Evolutionary conservation across 805 yeast species (phyloP).

Genomic region (Metschnikowia corniflorae): DNA sequence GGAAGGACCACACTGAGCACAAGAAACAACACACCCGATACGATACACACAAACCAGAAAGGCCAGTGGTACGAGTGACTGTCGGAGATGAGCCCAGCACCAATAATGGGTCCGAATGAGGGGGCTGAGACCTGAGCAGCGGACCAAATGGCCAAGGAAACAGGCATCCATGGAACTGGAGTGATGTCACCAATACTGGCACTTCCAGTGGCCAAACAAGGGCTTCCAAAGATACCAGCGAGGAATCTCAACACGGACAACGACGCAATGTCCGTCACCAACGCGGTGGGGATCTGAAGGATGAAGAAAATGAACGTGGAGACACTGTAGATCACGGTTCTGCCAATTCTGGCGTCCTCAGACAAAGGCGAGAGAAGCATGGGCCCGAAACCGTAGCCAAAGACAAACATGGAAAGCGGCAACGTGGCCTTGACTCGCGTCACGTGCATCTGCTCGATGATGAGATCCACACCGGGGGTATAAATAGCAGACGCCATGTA

Average conservation of each 20-base stretch:
- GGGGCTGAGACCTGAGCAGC: constrained; percentile 54
- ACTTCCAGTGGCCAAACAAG: constrained; percentile 57
- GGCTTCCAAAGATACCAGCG: constrained; percentile 53
- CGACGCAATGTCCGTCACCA: constrained; percentile 46
- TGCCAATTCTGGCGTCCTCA: constrained; percentile 51
- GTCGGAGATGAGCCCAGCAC: constrained; percentile 41
- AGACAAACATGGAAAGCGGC: constrained; percentile 50
- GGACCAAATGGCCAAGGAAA: constrained; percentile 50
- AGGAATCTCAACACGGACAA: constrained; percentile 48
- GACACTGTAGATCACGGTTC: constrained; percentile 46
- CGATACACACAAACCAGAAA: constrained; percentile 48
- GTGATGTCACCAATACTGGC: constrained; percentile 53
- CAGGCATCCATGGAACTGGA: constrained; percentile 38
- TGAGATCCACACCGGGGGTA: constrained; percentile 48
- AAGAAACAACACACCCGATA: constrained; percentile 36
- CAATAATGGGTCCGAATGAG: constrained; percentile 52
- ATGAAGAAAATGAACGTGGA: constrained; percentile 46
- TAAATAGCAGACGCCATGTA: constrained; percentile 56
- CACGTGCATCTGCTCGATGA: constrained; percentile 43
- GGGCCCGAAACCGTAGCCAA: constrained; percentile 62
- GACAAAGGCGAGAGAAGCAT: constrained; percentile 55
- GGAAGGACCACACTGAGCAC: constrained; percentile 42
- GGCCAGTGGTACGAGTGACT: constrained; percentile 46
- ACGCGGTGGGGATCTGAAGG: constrained; percentile 55
- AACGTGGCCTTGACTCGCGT: constrained; percentile 43